Base-by-base conservation (phyloP, 2,329 filamentous ascomycete species). In the Diatrype stigma region DNA sequence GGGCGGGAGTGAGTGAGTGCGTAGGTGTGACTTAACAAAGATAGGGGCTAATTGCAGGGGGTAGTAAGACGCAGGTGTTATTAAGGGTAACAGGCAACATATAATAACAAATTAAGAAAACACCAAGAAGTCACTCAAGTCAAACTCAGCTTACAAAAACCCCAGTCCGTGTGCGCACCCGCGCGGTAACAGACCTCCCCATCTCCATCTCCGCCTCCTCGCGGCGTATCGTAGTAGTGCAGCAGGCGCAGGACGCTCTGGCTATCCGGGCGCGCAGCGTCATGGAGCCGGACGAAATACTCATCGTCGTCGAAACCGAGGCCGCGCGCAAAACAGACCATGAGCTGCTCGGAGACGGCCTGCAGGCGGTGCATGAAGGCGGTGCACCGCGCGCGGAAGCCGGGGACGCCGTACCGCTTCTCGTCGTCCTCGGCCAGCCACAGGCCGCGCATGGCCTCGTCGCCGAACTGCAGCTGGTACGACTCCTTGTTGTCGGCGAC, bases 101-200 rank as follows among this genome's bases (percentile, higher is more conserved):
- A n/a, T n/a, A n/a, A n/a, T n/a, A 30, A 30, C 10, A 30, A 30
- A 5, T 30, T 10, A 6, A 30, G 62, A 84, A 85, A 5, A 85
- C 69, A 22, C n/a, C n/a, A 10, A 30, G 26, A 30, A 30, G 10
- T 30, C 26, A n/a, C n/a, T n/a, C n/a, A n/a, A n/a, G n/a, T n/a
- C n/a, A n/a, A n/a, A n/a, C n/a, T n/a, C n/a, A 86, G 67, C 0
- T 81, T 85, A 30, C 26, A 21, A 84, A 54, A 49, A 83, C 76
- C 80, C 77, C 80, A 85, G 62, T 85, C 82, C 0, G 77, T 77
- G 60, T 85, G 82, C 11, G 80, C 78, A 11, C 82, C 82, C 0
- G 82, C 81, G 16, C 82, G 73, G 61, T 81, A 76, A 58, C 75
- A 81, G 2, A 42, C 16, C 3, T 17, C n/a, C 16, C 70, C 69